These are phyloP conservation scores for Discostella stelligera DNA, from an alignment of 352 stramenopile genomes.

Conservation along the genomic window DNA sequence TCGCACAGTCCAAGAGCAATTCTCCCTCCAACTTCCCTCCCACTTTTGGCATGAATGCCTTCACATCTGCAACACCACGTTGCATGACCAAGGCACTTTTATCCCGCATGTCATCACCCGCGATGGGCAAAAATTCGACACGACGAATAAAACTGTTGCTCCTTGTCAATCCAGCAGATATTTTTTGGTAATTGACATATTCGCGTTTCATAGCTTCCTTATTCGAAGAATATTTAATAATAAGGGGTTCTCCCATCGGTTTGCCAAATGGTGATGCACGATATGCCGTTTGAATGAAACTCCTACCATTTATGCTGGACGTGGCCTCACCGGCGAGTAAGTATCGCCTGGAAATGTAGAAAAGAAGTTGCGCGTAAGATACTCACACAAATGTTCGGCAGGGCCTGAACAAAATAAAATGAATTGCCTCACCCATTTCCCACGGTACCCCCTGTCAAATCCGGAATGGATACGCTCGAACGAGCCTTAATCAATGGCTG, in stretches of 20 bases:
- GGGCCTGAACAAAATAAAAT: constrained; percentile 14
- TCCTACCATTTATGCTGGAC: constrained; percentile 74
- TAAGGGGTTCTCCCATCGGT: constrained; percentile 53
- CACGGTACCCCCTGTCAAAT: constrained; percentile 57
- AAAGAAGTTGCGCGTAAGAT: not conserved
- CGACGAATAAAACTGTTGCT: constrained; percentile 64
- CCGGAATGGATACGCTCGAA: constrained; percentile 47
- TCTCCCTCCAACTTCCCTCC: constrained; percentile 61
- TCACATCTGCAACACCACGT: constrained; percentile 66
- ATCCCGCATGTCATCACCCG: constrained; percentile 46
- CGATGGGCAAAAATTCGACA: constrained; percentile 66
- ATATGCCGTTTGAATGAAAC: constrained; percentile 75
- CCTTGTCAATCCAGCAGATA: constrained; percentile 44
- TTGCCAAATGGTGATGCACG: constrained; percentile 53
- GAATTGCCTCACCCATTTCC: constrained; percentile 49
- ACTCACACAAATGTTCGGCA: not conserved
- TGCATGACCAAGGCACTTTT: constrained; percentile 75
- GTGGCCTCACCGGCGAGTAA: constrained; percentile 58
- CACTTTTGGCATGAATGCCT: constrained; percentile 67
- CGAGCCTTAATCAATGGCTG: constrained; percentile 26
- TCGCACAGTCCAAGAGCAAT: constrained; percentile 64
- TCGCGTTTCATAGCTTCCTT: constrained; percentile 76
- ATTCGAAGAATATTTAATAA: constrained; percentile 77
- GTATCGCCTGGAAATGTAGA: constrained; percentile 47
- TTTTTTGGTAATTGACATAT: constrained; percentile 74